Base-by-base conservation (phyloP, 164 flowering plant species). In the Nymphaea colorata region DNA sequence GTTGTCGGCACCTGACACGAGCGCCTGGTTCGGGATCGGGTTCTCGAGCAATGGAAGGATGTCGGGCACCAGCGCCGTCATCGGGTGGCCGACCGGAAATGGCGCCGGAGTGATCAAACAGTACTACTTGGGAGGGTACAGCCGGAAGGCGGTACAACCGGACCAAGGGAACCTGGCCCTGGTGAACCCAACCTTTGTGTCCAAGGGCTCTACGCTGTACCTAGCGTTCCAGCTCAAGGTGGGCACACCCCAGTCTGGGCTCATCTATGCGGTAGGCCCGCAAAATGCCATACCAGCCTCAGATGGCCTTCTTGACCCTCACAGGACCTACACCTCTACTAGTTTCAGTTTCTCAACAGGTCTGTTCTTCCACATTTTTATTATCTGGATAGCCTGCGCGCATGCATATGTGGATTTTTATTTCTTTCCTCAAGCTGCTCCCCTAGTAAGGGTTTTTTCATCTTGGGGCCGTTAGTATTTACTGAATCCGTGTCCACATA, bases 221-320 rank as follows among this genome's bases (percentile, higher is more conserved):
- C 43, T 89, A 47, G 78, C 78, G 44, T 89, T 89, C 75, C 88
- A 84, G 76, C 64, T 89, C 73, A 73, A 65, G 61, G 75, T 69
- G 59, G 51, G 43, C 42, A 74, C 59, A 44, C 89, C 85, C 4
- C 62, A 8, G 62, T 47, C 76, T 2, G 55, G 69, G 47, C 43
- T 86, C 53, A 36, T 89, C 2, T 89, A 84, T 64, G 67, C 92
- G 1, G 69, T 84, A 5, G 95, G 95, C 0, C 87, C 77, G 0
- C 12, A 25, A 41, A 77, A 80, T 11, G 4, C 8, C n/a, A n/a
- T 80, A 18, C 95, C 95, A 2, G 45, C 72, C 0, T 41, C 77
- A 7, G 74, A 84, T 5, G 72, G 14, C 61, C 62, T 41, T 14
- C 66, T 88, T 76, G 8, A 68, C 3, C 59, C 81, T 68, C 95